Base-by-base conservation (phyloP, 176 grass and related monocot species). In the Phoenix dactylifera region DNA sequence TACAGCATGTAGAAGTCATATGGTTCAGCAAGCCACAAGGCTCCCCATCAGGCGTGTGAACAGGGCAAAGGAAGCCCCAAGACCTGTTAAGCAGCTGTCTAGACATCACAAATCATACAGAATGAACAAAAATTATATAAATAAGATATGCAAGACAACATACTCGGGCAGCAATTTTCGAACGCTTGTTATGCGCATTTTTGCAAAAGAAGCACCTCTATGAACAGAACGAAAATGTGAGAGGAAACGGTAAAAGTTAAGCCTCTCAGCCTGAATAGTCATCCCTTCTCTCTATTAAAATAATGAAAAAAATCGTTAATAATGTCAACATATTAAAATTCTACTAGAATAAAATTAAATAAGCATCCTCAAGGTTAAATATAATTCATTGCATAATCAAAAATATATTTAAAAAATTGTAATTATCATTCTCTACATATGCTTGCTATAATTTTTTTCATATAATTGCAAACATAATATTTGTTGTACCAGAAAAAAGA, bases 131-230 rank as follows among this genome's bases (percentile, higher is more conserved):
- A 10, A 17, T 48, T 51, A 59, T 59, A 22, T 15, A 48, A 26
- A 55, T 6, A 72, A 60, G 26, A 30, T 7, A 76, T 49, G 60
- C 51, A 77, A 54, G 22, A 24, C 35, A 70, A 71, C 58, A 62
- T 90, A 95, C 90, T 95, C 90, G 24, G 90, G 90, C 70, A 95
- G 86, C 78, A 95, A 80, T 71, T 95, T 95, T 48, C 90, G 79
- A 28, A 95, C 86, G 73, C 74, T 82, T 69, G 90, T 95, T 49
- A 76, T 81, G 4, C 90, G 86, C 90, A 95, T 89, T 74, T 95
- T 95, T 74, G 90, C 72, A 87, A 95, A 95, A 81, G 83, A 60
- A 76, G 86, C 64, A 72, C 86, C 90, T 77, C 90, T 95, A 81
- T 95, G 90, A 35, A 95, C 83, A 49, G 90, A 79, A 66, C 90